A percentile compares a stretch with the other conserved stretches of the same genome.
Evolutionary conservation across 2,329 filamentous ascomycete species (phyloP).

Genomic region (Neofusicoccum sp.): DNA sequence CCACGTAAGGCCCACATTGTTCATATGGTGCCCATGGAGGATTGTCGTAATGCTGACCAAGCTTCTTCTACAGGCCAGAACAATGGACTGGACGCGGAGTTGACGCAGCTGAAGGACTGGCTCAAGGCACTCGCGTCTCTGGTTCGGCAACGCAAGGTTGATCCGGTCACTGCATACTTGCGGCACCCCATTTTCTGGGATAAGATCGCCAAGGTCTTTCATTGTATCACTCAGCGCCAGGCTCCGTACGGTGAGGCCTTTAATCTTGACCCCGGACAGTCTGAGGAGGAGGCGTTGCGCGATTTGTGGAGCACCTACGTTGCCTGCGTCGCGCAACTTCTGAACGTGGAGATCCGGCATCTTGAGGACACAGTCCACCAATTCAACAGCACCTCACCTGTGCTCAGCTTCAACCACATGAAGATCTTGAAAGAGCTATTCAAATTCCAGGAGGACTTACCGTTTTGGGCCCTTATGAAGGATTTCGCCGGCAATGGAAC

Average conservation of each 20-base stretch:
- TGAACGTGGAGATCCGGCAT: neutral
- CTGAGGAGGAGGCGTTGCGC: conserved; percentile 1
- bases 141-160: neutral
- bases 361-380: neutral
- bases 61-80: neutral
- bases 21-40: neutral
- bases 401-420: conserved; percentile 2
- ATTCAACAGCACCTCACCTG: neutral
- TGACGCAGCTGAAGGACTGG: conserved; percentile 6
- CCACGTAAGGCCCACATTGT: neutral
- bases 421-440: neutral
- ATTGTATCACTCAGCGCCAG: conserved; percentile 26
- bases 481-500: neutral
- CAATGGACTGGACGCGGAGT: neutral
- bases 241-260: conserved; percentile 23
- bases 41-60: neutral
- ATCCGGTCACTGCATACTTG: conserved; percentile 22
- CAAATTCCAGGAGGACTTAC: neutral
- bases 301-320: conserved; percentile 8
- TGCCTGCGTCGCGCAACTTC: conserved; percentile 3
- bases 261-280: neutral
- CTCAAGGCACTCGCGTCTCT: neutral
- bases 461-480: conserved; percentile 12
- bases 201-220: conserved; percentile 30
- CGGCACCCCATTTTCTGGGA: conserved; percentile 34